These are phyloP conservation scores for Aciculosporium take DNA, from an alignment of 2,329 filamentous ascomycete genomes.

Conservation along the genomic window DNA sequence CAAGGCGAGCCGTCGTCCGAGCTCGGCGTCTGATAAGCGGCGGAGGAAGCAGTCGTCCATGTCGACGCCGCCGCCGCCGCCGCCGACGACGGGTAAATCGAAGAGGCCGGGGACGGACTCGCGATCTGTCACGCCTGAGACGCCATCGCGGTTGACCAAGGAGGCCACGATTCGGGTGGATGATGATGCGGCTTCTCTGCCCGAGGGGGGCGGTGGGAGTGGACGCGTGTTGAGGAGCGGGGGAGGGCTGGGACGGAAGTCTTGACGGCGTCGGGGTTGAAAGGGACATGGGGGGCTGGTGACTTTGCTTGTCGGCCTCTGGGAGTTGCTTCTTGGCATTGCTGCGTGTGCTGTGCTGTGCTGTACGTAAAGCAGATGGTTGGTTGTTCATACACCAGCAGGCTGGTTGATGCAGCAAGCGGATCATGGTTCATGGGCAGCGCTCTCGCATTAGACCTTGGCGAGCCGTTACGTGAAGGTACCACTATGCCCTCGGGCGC, in stretches of 20 bases:
- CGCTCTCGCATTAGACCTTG: too few relatives aligned
- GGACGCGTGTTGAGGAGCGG: constrained; percentile 12
- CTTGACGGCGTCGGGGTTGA: neutral
- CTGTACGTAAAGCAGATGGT: too few relatives aligned
- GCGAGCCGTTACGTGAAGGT: too few relatives aligned
- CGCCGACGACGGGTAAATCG: constrained; percentile 25
- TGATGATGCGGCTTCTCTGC: constrained; percentile 7
- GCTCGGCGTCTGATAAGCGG: constrained; percentile 35
- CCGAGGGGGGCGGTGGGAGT: constrained; percentile 10
- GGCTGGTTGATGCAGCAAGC: too few relatives aligned
- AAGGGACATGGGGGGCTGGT: constrained; percentile 1
- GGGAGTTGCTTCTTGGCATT: too few relatives aligned
- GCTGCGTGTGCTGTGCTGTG: too few relatives aligned
- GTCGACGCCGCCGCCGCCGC: constrained; percentile 21
- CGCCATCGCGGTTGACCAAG: constrained; percentile 36
- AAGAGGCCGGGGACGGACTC: constrained; percentile 33
- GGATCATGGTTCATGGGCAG: too few relatives aligned
- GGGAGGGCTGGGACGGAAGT: constrained; percentile 8
- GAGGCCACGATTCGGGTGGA: constrained; percentile 24
- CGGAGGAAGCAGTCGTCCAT: constrained; percentile 31
- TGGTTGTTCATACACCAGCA: too few relatives aligned
- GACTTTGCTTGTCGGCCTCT: too few relatives aligned
- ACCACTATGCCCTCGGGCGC: too few relatives aligned
- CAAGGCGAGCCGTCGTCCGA: constrained; percentile 28
- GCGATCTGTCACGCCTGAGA: constrained; percentile 40